Percentiles rank a stretch among this genome's conserved stretches.
Conservation (phyloP, 805 yeast genomes). For the Helenozyma rhizophorensis region DNA sequence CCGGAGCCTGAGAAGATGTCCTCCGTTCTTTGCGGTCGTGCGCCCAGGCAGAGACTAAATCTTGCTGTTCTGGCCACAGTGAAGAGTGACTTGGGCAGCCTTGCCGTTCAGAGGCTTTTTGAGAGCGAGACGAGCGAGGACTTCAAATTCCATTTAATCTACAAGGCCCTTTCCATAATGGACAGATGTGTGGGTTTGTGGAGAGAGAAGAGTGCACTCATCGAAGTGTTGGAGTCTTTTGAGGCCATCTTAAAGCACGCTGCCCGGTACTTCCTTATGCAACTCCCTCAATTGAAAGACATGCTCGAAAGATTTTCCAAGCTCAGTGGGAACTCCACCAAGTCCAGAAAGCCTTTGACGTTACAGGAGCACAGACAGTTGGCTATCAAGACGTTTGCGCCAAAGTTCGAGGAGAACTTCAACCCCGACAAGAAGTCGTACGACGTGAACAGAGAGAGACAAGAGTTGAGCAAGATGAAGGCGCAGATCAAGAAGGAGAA, state of each 20-base stretch:
- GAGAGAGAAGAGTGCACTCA: conserved; percentile 59
- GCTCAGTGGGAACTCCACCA: conserved; percentile 28
- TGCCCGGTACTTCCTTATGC: conserved; percentile 29
- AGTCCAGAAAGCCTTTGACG: conserved; percentile 53
- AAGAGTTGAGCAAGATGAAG: conserved; percentile 77
- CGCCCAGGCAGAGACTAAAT: too few relatives aligned
- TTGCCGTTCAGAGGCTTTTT: conserved; percentile 10
- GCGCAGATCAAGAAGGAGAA: conserved; percentile 87
- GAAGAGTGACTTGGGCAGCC: conserved; percentile 2
- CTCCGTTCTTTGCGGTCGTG: not conserved
- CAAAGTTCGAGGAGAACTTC: conserved; percentile 92
- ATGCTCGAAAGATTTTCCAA: conserved; percentile 44
- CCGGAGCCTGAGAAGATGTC: too few relatives aligned
- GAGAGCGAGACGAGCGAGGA: conserved; percentile 3
- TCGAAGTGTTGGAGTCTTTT: conserved; percentile 55
- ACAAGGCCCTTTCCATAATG: conserved; percentile 28
- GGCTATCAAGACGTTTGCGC: conserved; percentile 80
- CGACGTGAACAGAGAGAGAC: conserved; percentile 76
- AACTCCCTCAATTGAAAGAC: conserved; percentile 26
- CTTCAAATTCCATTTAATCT: conserved; percentile 27
- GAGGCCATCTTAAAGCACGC: conserved; percentile 38
- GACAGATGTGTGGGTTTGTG: conserved; percentile 40
- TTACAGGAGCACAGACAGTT: conserved; percentile 82
- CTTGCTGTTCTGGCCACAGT: conserved; percentile 14
- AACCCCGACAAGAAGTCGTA: conserved; percentile 93